These are phyloP conservation scores for Tricholomella constricta DNA, from an alignment of 768 basidiomycete genomes.

Conservation along the genomic window DNA sequence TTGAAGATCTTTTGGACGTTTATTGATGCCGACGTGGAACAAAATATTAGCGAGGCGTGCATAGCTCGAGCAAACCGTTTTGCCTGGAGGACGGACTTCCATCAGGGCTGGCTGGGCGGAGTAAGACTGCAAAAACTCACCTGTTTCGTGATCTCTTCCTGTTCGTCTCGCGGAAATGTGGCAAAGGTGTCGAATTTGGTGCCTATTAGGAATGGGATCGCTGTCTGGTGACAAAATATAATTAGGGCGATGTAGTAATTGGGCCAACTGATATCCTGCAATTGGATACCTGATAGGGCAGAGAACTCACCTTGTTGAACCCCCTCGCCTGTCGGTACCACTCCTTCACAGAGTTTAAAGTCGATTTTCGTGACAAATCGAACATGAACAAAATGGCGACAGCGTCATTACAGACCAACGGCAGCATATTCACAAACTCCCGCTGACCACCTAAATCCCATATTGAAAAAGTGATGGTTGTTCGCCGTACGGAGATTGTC, in stretches of 20 bases:
- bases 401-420: conserved; percentile 98
- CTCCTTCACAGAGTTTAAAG: conserved; percentile 97
- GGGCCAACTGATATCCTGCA: background rate
- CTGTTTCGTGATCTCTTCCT: conserved; percentile 99
- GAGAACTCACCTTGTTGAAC: conserved; percentile 88
- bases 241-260: background rate
- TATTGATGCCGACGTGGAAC: conserved; percentile 97
- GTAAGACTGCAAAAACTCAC: conserved; percentile 37
- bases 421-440: conserved; percentile 99
- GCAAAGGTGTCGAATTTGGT: conserved; percentile 98
- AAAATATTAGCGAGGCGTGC: conserved; percentile 99
- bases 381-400: conserved; percentile 99
- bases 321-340: conserved; percentile 99
- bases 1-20: conserved; percentile 99
- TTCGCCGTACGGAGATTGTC: conserved; percentile 96
- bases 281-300: background rate
- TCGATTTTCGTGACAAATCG: conserved; percentile 95
- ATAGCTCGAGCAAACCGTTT: conserved; percentile 98
- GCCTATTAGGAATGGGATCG: conserved; percentile 97
- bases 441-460: conserved; percentile 98
- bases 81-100: conserved; percentile 52
- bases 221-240: conserved; percentile 61
- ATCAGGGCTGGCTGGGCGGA: background rate
- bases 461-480: conserved; percentile 99
- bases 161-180: conserved; percentile 94